Evolutionary conservation across 352 stramenopile genomes (phyloP).

Genomic region (Bremia lactucae): DNA sequence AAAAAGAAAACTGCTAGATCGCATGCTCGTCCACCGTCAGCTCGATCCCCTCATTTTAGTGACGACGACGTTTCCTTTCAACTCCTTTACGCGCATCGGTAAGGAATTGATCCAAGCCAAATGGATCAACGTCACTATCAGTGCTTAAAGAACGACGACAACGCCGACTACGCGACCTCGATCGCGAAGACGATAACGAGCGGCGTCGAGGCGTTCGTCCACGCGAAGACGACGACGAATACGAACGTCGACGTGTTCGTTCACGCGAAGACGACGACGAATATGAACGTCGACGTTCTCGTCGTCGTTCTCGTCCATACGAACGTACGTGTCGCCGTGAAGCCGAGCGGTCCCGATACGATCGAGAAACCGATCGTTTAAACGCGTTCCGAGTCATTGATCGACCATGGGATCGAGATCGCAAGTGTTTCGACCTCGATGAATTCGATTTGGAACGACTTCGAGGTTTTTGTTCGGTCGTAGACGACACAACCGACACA

Average conservation of each 20-base stretch:
- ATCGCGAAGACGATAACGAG: slow-evolving; percentile 26
- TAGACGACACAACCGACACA: too few relatives aligned
- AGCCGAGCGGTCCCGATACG: slow-evolving; percentile 8
- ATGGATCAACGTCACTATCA: slow-evolving; percentile 63
- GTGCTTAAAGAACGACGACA: slow-evolving; percentile 36
- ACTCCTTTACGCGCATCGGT: slow-evolving; percentile 50
- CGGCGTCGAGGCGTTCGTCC: slow-evolving; percentile 13
- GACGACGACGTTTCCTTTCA: slow-evolving; percentile 21
- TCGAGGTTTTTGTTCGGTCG: not conserved
- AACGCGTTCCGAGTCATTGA: slow-evolving; percentile 2
- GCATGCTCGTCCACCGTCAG: too few relatives aligned
- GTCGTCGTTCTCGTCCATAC: too few relatives aligned
- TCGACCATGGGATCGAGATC: slow-evolving; percentile 7
- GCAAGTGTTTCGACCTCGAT: slow-evolving; percentile 3
- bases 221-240: slow-evolving; percentile 21
- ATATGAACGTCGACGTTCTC: too few relatives aligned
- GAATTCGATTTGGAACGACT: slow-evolving; percentile 4
- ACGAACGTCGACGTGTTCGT: slow-evolving; percentile 19
- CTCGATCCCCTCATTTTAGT: slow-evolving; percentile 19
- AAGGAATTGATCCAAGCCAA: slow-evolving; percentile 77
- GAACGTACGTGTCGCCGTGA: not conserved
- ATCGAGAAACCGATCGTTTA: slow-evolving; percentile 8
- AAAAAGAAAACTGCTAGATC: too few relatives aligned
- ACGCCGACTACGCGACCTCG: slow-evolving; percentile 33
- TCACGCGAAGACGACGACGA: slow-evolving; percentile 16